Base-by-base conservation (phyloP, 257 asterid genomes). In the Linderniella brevidens region DNA sequence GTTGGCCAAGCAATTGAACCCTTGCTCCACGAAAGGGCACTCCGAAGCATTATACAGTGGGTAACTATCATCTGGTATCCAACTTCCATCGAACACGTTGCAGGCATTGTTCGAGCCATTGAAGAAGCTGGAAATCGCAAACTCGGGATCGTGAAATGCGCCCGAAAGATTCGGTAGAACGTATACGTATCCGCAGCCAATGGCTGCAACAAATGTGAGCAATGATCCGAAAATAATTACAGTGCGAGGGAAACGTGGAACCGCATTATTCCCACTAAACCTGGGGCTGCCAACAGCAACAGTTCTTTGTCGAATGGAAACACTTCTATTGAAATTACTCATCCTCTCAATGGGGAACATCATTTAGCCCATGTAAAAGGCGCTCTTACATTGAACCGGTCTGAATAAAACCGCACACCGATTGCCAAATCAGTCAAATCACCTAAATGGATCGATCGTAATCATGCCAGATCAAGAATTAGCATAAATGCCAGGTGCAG, bases 81-180 rank as follows among this genome's bases (percentile, higher is more conserved):
- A 80, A 37, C 63, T 52, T 25, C 92, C 93, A 61, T 85, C 75
- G 57, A 67, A 78, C 9, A 80, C 50, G 64, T 80, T 72, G 56
- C 95, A 85, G 16, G 25, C 57, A 40, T 54, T 49, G 19, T 41
- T 50, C 0, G 71, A 55, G 20, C 45, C 61, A 50, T 55, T 70
- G 17, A 66, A 25, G 17, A 66, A 25, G 55, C 54, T 40, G 32
- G 71, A 19, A 59, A 62, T 56, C 59, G 53, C 17, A 44, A 38
- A 55, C 53, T 67, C 80, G 17, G 47, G 70, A 40, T 69, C 77
- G 42, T 59, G 72, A 43, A 70, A 72, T 1, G 88, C 51, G 51
- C 62, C 64, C 13, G 71, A 61, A 40, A 84, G 68, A 49, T 66
- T 84, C 9, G 93, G 95, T 17, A 77, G 61, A 66, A 80, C 79